phyloP scores from a whole-genome alignment of 208 protist species.

The Crithidia thermophila region DNA sequence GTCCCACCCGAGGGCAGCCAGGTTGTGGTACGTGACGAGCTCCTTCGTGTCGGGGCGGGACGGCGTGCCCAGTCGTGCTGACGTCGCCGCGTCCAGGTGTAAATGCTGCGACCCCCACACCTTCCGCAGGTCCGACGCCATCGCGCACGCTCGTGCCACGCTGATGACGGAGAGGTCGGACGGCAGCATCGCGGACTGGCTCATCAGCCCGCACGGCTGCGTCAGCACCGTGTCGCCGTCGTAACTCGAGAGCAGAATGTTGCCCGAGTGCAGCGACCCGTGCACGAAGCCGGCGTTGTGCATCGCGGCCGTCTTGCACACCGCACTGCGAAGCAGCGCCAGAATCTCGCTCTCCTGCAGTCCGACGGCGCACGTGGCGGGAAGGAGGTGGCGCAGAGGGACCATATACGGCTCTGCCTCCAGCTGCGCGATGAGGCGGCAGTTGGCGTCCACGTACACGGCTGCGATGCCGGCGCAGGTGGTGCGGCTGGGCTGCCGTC shows the following conservation, averaged over 20 bases:
- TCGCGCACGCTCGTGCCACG: slow-evolving; percentile 24
- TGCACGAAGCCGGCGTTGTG: slow-evolving; percentile 71
- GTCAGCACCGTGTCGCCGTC: slow-evolving; percentile 66
- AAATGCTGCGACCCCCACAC: slow-evolving; percentile 24
- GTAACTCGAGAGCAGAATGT: slow-evolving; percentile 72
- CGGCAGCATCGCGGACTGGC: slow-evolving; percentile 18
- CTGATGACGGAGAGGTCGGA: slow-evolving; percentile 34
- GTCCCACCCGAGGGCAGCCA: slow-evolving; percentile 23
- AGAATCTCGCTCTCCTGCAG: slow-evolving; percentile 46
- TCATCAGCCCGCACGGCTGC: slow-evolving; percentile 62
- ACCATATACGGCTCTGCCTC: slow-evolving; percentile 62
- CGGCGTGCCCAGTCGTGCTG: slow-evolving; percentile 18
- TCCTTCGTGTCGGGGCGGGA: slow-evolving; percentile 21
- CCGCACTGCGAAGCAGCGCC: slow-evolving; percentile 54
- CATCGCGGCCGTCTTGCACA: slow-evolving; percentile 45
- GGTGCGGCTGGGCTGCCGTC: not conserved
- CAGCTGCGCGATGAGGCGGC: slow-evolving; percentile 64
- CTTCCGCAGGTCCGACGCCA: slow-evolving; percentile 21
- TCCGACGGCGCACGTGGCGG: slow-evolving; percentile 35
- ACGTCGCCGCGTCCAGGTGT: slow-evolving; percentile 3
- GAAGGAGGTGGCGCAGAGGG: slow-evolving; percentile 61
- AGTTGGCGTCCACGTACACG: slow-evolving; percentile 63
- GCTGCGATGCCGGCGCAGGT: slow-evolving; percentile 54
- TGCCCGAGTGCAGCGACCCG: slow-evolving; percentile 77
- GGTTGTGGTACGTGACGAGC: slow-evolving; percentile 33